phyloP scores from a whole-genome alignment of 2,329 filamentous ascomycete genomes.

The Passalora sequoiae region DNA sequence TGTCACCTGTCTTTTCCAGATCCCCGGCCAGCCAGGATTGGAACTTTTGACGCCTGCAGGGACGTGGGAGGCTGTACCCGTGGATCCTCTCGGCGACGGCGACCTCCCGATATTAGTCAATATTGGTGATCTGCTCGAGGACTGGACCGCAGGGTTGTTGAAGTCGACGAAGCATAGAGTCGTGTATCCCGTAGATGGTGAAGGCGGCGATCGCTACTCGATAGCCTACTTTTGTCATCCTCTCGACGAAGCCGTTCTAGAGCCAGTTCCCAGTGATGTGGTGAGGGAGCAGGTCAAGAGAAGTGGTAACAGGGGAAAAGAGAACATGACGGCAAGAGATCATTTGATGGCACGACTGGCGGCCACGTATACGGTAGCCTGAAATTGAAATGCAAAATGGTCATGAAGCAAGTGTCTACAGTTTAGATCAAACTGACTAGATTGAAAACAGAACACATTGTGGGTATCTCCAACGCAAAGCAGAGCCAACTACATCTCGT shows the following conservation, averaged over 20 bases:
- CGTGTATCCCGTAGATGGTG: conserved; percentile 53
- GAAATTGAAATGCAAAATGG: not conserved
- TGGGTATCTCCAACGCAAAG: conserved; percentile 12
- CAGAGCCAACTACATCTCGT: no score
- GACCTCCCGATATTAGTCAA: conserved; percentile 64
- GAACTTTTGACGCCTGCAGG: conserved; percentile 62
- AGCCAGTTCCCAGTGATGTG: conserved; percentile 50
- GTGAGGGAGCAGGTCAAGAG: conserved; percentile 39
- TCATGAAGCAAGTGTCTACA: not conserved
- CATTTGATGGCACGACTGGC: conserved; percentile 55
- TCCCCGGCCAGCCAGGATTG: conserved; percentile 76
- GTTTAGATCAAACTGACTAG: no score
- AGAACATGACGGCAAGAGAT: conserved; percentile 53
- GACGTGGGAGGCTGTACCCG: conserved; percentile 43
- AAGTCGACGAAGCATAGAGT: conserved; percentile 87
- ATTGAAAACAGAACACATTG: not conserved
- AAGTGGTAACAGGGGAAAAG: conserved; percentile 32
- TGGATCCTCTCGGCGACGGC: conserved; percentile 34
- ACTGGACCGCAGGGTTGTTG: conserved; percentile 86
- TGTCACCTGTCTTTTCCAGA: conserved; percentile 72
- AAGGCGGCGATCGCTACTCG: conserved; percentile 28
- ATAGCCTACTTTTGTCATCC: conserved; percentile 60
- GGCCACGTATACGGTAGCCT: conserved; percentile 51
- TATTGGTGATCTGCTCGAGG: conserved; percentile 67
- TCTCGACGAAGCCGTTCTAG: conserved; percentile 49